phyloP scores from a whole-genome alignment of 495 filamentous ascomycete species.

The Penicillium waksmanii region DNA sequence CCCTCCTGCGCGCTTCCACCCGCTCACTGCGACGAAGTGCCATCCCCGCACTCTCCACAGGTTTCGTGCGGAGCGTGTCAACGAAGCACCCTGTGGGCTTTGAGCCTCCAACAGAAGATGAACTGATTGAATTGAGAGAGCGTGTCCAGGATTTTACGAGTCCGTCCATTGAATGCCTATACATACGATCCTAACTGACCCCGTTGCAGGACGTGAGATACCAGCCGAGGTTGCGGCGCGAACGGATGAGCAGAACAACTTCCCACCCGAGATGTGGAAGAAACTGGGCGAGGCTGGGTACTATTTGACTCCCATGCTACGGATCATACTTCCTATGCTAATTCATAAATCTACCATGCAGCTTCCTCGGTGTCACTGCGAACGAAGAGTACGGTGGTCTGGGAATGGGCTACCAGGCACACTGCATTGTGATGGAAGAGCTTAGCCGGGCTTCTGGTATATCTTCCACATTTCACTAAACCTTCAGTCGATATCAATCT shows the following conservation, averaged over 20 bases:
- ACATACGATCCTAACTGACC: constrained; percentile 3
- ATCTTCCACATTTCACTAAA: constrained; percentile 3
- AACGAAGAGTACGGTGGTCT: constrained; percentile 93
- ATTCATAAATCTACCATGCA: constrained; percentile 15
- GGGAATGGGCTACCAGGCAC: constrained; percentile 94
- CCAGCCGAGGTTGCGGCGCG: constrained; percentile 77
- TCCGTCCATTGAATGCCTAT: constrained; percentile 17
- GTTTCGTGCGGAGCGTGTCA: constrained; percentile 42
- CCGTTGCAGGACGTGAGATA: constrained; percentile 58
- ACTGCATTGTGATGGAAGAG: constrained; percentile 97
- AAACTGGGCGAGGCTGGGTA: constrained; percentile 87
- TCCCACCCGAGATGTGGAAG: constrained; percentile 89
- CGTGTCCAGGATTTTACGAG: constrained; percentile 90
- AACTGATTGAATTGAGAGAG: constrained; percentile 84
- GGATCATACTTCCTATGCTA: neutral
- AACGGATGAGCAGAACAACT: constrained; percentile 85
- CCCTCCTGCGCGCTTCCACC: constrained; percentile 37
- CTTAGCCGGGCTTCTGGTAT: constrained; percentile 66
- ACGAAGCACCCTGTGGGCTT: constrained; percentile 90
- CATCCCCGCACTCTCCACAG: constrained; percentile 39
- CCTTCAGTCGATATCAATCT: constrained; percentile 23
- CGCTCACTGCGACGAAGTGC: constrained; percentile 31
- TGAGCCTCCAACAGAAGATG: constrained; percentile 69
- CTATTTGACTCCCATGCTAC: too few species aligned
- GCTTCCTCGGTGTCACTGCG: constrained; percentile 90